These are phyloP conservation scores for Aspergillus cejpii DNA, from an alignment of 2,329 filamentous ascomycete genomes.

Conservation along the genomic window DNA sequence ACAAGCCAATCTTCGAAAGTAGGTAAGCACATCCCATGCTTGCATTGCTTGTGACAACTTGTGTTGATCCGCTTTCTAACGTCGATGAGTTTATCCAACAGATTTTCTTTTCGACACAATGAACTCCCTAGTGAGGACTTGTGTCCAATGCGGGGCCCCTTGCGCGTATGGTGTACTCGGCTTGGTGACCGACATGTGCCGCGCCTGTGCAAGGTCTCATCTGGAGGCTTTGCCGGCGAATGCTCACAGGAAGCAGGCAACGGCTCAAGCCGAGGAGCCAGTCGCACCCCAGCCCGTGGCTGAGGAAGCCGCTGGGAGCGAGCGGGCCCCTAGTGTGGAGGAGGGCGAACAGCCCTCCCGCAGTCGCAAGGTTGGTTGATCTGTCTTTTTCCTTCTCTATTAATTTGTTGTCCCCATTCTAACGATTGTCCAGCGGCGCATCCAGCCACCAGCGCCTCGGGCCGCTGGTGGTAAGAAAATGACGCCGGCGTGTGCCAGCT, in stretches of 20 bases:
- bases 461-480: slow-evolving; percentile 3
- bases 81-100: too few relatives aligned
- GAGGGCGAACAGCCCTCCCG: slow-evolving; percentile 1
- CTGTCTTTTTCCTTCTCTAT: not conserved
- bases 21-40: too few relatives aligned
- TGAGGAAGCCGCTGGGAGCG: not conserved
- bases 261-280: not conserved
- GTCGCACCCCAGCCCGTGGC: not conserved
- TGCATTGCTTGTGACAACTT: too few relatives aligned
- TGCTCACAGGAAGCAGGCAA: not conserved
- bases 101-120: not conserved
- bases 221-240: not conserved
- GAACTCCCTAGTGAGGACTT: not conserved
- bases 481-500: slow-evolving; percentile 17
- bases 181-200: not conserved
- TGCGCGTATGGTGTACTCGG: slow-evolving; percentile 1
- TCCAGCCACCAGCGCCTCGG: slow-evolving; percentile 1
- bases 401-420: not conserved
- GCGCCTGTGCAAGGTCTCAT: not conserved
- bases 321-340: slow-evolving; percentile 1
- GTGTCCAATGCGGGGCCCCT: slow-evolving; percentile 1
- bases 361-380: not conserved
- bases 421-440: not conserved
- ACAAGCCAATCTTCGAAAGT: too few relatives aligned
- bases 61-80: too few relatives aligned